Conservation (phyloP, 805 yeast genomes). For the Yarrowia bubula region DNA sequence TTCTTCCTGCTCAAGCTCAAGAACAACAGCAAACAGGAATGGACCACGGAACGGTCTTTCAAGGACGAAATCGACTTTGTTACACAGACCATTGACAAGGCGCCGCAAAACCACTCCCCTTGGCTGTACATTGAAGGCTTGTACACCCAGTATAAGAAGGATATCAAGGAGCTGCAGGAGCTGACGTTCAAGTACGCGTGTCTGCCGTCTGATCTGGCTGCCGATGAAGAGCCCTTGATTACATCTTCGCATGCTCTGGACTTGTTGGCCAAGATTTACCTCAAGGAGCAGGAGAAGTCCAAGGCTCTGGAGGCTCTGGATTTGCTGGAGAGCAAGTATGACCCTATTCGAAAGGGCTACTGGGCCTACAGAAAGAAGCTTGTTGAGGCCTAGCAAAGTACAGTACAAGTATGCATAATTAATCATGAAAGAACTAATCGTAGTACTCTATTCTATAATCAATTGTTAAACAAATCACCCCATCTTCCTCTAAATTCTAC, state of each 20-base stretch:
- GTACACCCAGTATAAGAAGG: slow-evolving; percentile 38
- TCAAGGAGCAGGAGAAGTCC: slow-evolving; percentile 35
- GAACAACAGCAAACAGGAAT: slow-evolving; percentile 16
- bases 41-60: neutral
- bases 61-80: slow-evolving; percentile 55
- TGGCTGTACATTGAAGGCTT: slow-evolving; percentile 83
- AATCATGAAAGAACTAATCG: neutral
- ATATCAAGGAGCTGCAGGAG: slow-evolving; percentile 44
- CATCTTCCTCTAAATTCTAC: neutral
- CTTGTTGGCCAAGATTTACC: slow-evolving; percentile 53
- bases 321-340: slow-evolving; percentile 51
- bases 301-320: slow-evolving; percentile 49
- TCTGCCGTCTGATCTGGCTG: slow-evolving; percentile 30
- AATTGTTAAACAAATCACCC: neutral
- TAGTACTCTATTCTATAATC: neutral
- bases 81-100: slow-evolving; percentile 48
- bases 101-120: slow-evolving; percentile 79
- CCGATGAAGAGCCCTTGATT: slow-evolving; percentile 36
- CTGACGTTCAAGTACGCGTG: slow-evolving; percentile 49
- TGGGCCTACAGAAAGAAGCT: slow-evolving; percentile 52
- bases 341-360: slow-evolving; percentile 60
- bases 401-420: neutral
- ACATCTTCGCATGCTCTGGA: slow-evolving; percentile 65
- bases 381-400: neutral
- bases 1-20: slow-evolving; percentile 49